These are phyloP conservation scores for Trebouxia sp. DNA, from an alignment of 139 green algal genomes.

Conservation along the genomic window DNA sequence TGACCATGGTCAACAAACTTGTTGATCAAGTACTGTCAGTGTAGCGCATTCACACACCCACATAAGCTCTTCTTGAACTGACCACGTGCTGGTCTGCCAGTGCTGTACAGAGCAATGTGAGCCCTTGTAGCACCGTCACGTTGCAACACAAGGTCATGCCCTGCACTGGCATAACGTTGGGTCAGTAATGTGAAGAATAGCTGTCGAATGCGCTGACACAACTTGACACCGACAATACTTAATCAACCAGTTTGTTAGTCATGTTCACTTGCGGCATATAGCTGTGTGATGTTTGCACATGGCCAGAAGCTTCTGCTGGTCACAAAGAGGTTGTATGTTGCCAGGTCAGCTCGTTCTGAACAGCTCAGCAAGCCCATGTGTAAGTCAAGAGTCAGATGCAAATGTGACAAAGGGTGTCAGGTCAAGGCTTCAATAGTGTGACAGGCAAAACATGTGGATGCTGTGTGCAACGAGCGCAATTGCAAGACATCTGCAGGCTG, in stretches of 20 bases:
- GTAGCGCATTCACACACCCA: background rate
- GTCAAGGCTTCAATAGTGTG: too few species aligned
- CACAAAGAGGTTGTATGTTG: too few species aligned
- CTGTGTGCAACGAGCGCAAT: too few species aligned
- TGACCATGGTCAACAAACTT: background rate
- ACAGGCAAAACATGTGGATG: too few species aligned
- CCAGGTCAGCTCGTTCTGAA: too few species aligned
- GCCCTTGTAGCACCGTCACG: conserved; percentile 36
- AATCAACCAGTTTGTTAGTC: background rate
- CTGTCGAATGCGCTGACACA: background rate
- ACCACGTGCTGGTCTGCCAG: background rate
- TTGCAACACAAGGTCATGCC: conserved; percentile 43
- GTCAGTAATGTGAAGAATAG: background rate
- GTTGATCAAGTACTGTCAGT: background rate
- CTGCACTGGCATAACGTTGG: too few species aligned
- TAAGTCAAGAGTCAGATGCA: too few species aligned
- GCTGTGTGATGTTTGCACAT: too few species aligned
- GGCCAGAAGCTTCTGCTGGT: too few species aligned
- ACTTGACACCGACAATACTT: background rate
- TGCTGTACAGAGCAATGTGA: conserved; percentile 40
- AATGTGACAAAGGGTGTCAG: too few species aligned
- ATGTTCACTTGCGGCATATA: too few species aligned
- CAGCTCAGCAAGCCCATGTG: too few species aligned
- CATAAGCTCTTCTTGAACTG: conserved; percentile 2
- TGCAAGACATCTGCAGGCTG: background rate